Evolutionary conservation across 805 yeast species (phyloP).

Genomic region (Jamesozyma rosinii): DNA sequence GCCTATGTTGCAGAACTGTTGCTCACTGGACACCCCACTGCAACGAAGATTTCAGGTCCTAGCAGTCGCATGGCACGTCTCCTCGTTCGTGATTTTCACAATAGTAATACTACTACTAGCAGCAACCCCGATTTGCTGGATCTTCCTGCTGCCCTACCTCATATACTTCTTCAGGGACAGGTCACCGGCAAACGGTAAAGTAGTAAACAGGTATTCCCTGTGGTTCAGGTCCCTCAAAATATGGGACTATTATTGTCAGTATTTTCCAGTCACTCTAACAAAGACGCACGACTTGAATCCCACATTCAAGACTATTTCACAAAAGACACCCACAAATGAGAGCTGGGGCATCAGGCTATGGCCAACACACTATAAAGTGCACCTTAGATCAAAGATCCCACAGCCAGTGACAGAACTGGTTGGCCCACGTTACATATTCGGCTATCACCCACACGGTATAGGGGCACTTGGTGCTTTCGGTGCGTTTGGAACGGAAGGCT

Average conservation of each 20-base stretch:
- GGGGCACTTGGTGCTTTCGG: conserved; percentile 89
- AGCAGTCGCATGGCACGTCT: conserved; percentile 63
- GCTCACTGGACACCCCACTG: conserved; percentile 47
- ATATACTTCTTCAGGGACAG: conserved; percentile 50
- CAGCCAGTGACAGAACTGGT: not conserved
- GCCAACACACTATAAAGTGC: conserved; percentile 16
- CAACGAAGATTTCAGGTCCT: conserved; percentile 55
- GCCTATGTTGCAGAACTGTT: conserved; percentile 27
- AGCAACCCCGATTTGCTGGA: conserved; percentile 60
- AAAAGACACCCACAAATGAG: not conserved
- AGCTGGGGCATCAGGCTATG: conserved; percentile 12
- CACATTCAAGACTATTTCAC: conserved; percentile 36
- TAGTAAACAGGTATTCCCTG: conserved; percentile 45
- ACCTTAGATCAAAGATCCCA: conserved; percentile 5
- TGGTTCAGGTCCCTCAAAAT: conserved; percentile 47
- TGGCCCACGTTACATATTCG: conserved; percentile 78
- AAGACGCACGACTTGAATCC: conserved; percentile 66
- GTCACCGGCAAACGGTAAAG: conserved; percentile 69
- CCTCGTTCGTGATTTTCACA: conserved; percentile 47
- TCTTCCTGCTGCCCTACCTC: conserved; percentile 53
- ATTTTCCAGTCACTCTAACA: conserved; percentile 70
- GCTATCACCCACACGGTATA: conserved; percentile 95
- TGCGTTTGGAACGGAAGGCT: conserved; percentile 72
- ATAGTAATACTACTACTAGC: conserved; percentile 48
- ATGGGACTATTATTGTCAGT: conserved; percentile 66